Percentiles rank a stretch among this genome's conserved stretches.
Conservation (phyloP, 495 filamentous ascomycete genomes). For the Xanthoparmelia taractica region DNA sequence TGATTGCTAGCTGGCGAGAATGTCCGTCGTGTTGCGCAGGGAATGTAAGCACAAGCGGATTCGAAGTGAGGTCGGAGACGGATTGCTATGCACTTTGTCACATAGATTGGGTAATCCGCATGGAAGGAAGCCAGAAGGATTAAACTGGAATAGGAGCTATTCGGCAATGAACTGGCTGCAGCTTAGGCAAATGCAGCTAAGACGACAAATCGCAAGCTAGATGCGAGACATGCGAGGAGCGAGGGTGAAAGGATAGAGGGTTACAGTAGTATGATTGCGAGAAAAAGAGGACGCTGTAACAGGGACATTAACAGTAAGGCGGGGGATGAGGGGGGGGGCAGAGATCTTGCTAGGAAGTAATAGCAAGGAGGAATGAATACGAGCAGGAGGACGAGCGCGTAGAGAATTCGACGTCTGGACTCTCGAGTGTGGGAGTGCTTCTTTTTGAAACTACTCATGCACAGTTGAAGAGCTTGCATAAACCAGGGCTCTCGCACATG, state of each 20-base stretch:
- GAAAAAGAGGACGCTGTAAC: slow-evolving; percentile 1
- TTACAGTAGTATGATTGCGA: background rate
- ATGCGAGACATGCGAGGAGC: background rate
- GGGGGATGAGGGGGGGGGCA: background rate
- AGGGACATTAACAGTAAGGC: background rate
- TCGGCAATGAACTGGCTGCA: background rate
- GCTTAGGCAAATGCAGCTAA: background rate
- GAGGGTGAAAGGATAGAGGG: background rate
- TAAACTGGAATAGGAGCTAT: background rate
- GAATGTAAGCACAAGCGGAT: background rate
- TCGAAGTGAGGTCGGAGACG: background rate
- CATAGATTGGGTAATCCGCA: background rate
- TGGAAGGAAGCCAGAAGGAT: background rate
- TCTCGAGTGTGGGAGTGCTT: background rate
- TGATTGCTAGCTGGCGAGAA: background rate
- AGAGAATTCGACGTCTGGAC: slow-evolving; percentile 14
- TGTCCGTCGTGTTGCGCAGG: background rate
- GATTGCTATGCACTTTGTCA: background rate
- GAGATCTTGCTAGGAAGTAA: background rate
- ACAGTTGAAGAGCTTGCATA: slow-evolving; percentile 1
- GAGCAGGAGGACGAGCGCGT: slow-evolving; percentile 18
- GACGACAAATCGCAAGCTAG: background rate
- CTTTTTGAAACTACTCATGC: slow-evolving; percentile 12
- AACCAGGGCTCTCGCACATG: slow-evolving; percentile 6
- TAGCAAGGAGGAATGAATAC: background rate